Conservation (phyloP, 345 rosid species). For the Orychophragmus violaceus region DNA sequence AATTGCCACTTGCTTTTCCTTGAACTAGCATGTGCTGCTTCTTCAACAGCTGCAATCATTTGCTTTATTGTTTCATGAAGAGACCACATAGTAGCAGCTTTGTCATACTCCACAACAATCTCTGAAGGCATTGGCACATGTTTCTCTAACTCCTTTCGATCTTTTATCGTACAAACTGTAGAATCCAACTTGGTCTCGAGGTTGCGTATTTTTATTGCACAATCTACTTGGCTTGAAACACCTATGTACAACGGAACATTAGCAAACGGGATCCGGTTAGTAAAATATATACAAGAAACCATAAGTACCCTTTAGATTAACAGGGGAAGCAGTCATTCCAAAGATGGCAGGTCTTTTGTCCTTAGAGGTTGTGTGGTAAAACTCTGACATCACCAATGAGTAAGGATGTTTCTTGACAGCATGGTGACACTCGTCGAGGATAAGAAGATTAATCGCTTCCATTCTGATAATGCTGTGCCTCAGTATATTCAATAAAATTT, state of each 20-base stretch:
- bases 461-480: conserved; percentile 95
- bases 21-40: conserved; percentile 85
- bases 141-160: conserved; percentile 92
- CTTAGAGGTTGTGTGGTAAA: conserved; percentile 82
- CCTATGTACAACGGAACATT: conserved; percentile 37
- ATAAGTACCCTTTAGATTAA: conserved; percentile 77
- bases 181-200: conserved; percentile 98
- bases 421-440: conserved; percentile 96
- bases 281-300: neutral
- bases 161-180: conserved; percentile 81
- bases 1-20: conserved; percentile 97
- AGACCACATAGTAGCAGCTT: conserved; percentile 94
- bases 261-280: neutral
- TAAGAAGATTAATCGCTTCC: conserved; percentile 84
- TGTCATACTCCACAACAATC: conserved; percentile 85
- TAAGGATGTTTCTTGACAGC: conserved; percentile 99
- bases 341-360: conserved; percentile 91
- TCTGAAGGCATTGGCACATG: conserved; percentile 97
- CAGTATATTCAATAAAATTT: conserved; percentile 84
- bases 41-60: conserved; percentile 82
- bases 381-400: conserved; percentile 97
- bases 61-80: conserved; percentile 90
- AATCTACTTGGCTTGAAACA: conserved; percentile 94
- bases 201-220: conserved; percentile 93
- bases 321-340: conserved; percentile 99